A percentile compares a stretch with the other conserved stretches of the same genome.
Evolutionary conservation across 2,329 filamentous ascomycete species (phyloP).

Genomic region (Fusarium circinatum): DNA sequence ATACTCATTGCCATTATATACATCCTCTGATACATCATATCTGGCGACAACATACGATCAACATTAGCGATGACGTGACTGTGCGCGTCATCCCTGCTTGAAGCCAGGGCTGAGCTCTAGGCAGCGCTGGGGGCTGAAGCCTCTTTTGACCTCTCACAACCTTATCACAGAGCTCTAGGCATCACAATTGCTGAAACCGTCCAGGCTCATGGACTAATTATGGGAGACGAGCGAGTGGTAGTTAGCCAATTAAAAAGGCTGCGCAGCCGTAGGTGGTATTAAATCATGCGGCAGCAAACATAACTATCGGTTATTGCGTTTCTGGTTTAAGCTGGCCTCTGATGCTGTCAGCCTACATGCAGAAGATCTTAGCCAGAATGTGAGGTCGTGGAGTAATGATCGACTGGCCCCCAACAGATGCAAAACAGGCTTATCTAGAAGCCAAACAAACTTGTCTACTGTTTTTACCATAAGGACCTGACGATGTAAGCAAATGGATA

Average conservation of each 20-base stretch:
- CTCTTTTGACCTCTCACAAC: too few relatives aligned
- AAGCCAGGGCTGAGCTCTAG: constrained; percentile 10
- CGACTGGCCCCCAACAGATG: background rate
- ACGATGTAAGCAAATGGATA: too few relatives aligned
- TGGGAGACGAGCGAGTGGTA: background rate
- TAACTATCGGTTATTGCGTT: background rate
- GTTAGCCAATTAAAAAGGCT: background rate
- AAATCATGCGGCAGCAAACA: background rate
- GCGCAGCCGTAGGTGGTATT: too few relatives aligned
- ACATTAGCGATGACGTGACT: background rate
- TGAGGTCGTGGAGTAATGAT: background rate
- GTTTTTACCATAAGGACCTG: background rate
- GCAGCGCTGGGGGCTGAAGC: background rate
- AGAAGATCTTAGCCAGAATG: background rate
- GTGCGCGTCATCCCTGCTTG: background rate
- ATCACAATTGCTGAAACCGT: constrained; percentile 2
- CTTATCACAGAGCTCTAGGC: background rate
- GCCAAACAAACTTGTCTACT: background rate
- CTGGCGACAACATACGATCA: background rate
- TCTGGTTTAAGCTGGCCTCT: background rate
- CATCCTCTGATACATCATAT: background rate
- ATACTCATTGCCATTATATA: background rate
- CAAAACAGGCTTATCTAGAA: background rate
- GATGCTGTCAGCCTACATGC: background rate
- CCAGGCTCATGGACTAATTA: background rate